Evolutionary conservation across 192 early-diverging fungal genomes (phyloP).

Genomic region (Backusella psychrophila): DNA sequence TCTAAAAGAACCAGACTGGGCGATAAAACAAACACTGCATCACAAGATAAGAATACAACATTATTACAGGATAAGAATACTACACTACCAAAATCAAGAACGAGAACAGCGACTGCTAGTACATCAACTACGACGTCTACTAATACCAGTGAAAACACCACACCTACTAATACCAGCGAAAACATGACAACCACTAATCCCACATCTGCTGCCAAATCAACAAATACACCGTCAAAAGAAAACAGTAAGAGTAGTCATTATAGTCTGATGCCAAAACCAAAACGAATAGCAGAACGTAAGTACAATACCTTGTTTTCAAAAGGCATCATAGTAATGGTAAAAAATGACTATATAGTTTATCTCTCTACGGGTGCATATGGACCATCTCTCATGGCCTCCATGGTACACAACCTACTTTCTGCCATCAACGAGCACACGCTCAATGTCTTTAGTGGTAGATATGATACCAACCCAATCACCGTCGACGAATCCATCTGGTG

Average conservation of each 20-base stretch:
- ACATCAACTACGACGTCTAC: neutral
- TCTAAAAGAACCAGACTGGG: neutral
- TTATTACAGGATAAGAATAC: neutral
- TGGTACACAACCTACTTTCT: neutral
- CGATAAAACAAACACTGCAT: neutral
- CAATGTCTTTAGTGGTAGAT: neutral
- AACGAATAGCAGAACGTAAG: neutral
- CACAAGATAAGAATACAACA: neutral
- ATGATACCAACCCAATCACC: neutral
- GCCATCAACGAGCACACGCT: neutral
- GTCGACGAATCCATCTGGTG: neutral
- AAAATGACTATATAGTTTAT: neutral
- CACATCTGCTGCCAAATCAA: neutral
- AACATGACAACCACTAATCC: neutral
- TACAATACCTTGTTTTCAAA: neutral
- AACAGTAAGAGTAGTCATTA: neutral
- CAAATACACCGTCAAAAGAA: neutral
- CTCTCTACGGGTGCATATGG: neutral
- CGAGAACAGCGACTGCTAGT: neutral
- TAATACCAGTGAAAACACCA: neutral
- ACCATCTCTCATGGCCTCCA: neutral
- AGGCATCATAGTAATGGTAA: neutral
- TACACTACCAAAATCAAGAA: neutral
- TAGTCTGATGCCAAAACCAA: neutral
- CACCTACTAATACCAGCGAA: neutral